A percentile compares a stretch with the other conserved stretches of the same genome.
phyloP scores from a whole-genome alignment of 164 flowering plant genomes.

The Liquidambar formosana region DNA sequence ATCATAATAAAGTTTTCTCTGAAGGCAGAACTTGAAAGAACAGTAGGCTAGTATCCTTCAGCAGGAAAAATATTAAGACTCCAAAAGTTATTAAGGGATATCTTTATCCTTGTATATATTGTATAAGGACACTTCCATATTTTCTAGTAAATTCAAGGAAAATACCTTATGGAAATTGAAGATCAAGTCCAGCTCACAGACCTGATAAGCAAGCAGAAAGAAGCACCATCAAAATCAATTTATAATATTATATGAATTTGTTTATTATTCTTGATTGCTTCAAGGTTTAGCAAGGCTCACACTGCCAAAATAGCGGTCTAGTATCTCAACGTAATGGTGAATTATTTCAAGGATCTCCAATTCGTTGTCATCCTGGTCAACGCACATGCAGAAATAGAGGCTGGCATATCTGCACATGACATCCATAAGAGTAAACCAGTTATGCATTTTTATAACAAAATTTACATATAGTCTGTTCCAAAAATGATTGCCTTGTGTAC shows the following conservation, averaged over 20 bases:
- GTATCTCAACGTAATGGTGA: slow-evolving; percentile 89
- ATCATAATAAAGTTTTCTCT: too few relatives aligned
- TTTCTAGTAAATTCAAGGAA: background rate
- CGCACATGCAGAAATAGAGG: slow-evolving; percentile 95
- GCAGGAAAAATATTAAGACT: too few relatives aligned
- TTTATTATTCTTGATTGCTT: background rate
- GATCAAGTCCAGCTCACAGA: slow-evolving; percentile 82
- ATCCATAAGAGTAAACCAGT: background rate
- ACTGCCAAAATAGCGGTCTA: slow-evolving; percentile 95
- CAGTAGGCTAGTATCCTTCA: too few relatives aligned
- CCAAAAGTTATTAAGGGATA: too few relatives aligned
- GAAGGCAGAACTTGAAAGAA: too few relatives aligned
- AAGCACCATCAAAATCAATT: too few relatives aligned
- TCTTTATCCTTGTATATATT: too few relatives aligned
- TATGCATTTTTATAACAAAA: too few relatives aligned
- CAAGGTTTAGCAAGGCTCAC: slow-evolving; percentile 33
- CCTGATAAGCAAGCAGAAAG: slow-evolving; percentile 35
- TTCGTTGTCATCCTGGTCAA: slow-evolving; percentile 83
- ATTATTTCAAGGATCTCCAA: slow-evolving; percentile 83
- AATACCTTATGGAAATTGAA: slow-evolving; percentile 93
- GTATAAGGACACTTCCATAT: too few relatives aligned
- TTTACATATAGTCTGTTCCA: background rate
- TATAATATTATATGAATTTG: background rate
- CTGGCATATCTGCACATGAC: slow-evolving; percentile 67
- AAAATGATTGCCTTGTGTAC: background rate